Base-by-base conservation (phyloP, 2,329 filamentous ascomycete genomes). In the Onygenales sp. region DNA sequence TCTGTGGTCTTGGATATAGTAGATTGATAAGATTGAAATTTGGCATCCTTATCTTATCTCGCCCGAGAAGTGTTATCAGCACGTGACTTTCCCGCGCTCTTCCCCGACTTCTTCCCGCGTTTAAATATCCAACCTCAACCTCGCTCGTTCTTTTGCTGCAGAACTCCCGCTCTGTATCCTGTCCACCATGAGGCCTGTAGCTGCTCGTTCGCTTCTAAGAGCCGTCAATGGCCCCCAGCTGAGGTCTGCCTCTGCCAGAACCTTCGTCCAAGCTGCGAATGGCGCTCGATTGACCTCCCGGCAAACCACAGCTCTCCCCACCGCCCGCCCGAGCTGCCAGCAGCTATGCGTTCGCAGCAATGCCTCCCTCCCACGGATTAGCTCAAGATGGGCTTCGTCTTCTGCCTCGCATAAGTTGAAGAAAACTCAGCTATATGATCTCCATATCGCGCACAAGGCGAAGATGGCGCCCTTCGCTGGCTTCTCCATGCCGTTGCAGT, bases 381-480 rank as follows among this genome's bases (percentile, higher is more conserved):
- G 56, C 49, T 57, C 63, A 40, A 63, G 70, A 40, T 65, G 64
- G 65, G 67, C 46, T 10, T n/a, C 66, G 6, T 71, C 70, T 6
- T 63, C 63, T 34, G 58, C 60, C 4, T 58, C 56, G 40, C 21
- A 27, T 27, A 57, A 60, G 8, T 56, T 72, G 54, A 66, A 65
- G 37, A 67, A 67, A 71, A 94, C 88, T 2, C 83, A 85, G 32
- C 77, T 96, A 21, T 87, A 92, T 70, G 84, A 89, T 62, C 75
- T 94, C 21, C 87, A 95, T 69, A 65, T 91, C 57, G 78, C 81
- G 54, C 77, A 88, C 66, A 88, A 88, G 61, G 93, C 81, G 60
- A 96, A 95, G 74, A 93, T 97, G 83, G 92, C 96, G 49, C 88
- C 89, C n/a, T 98, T 96, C 72, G 92, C 88, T 58, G 90, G 89